These are phyloP conservation scores for Rhizopogon rudus DNA, from an alignment of 768 basidiomycete species.

Conservation along the genomic window DNA sequence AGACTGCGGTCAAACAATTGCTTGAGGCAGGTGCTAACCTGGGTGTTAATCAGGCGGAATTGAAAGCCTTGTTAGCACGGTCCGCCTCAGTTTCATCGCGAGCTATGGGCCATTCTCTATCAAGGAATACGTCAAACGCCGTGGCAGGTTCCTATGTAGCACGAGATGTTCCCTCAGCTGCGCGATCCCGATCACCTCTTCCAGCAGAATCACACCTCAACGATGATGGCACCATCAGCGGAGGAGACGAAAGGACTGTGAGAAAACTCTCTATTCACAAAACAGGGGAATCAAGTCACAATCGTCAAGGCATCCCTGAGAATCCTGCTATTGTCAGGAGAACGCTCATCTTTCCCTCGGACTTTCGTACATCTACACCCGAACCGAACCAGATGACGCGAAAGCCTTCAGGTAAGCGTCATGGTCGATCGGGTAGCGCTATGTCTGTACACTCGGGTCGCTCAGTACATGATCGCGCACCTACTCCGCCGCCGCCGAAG, in stretches of 20 bases:
- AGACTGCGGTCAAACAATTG: constrained; percentile 61
- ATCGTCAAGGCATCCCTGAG: constrained; percentile 29
- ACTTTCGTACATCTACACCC: constrained; percentile 49
- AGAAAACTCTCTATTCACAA: constrained; percentile 23
- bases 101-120: constrained; percentile 41
- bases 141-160: constrained; percentile 18
- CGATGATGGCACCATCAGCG: constrained; percentile 23
- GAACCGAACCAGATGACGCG: constrained; percentile 52
- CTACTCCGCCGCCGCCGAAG: constrained; percentile 81
- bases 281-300: constrained; percentile 18
- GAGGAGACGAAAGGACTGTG: constrained; percentile 19
- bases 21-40: constrained; percentile 73
- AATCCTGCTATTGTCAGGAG: constrained; percentile 58
- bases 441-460: constrained; percentile 57
- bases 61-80: constrained; percentile 68
- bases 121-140: constrained; percentile 38
- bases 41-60: constrained; percentile 66
- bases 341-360: constrained; percentile 76
- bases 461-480: constrained; percentile 76
- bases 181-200: constrained; percentile 13
- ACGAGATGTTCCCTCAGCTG: constrained; percentile 12
- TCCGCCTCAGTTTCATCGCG: constrained; percentile 64
- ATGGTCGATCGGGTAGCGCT: constrained; percentile 60
- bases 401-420: constrained; percentile 44
- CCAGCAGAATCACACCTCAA: constrained; percentile 21